phyloP scores from a whole-genome alignment of 148 eudicot genomes.

The Silene conica region DNA sequence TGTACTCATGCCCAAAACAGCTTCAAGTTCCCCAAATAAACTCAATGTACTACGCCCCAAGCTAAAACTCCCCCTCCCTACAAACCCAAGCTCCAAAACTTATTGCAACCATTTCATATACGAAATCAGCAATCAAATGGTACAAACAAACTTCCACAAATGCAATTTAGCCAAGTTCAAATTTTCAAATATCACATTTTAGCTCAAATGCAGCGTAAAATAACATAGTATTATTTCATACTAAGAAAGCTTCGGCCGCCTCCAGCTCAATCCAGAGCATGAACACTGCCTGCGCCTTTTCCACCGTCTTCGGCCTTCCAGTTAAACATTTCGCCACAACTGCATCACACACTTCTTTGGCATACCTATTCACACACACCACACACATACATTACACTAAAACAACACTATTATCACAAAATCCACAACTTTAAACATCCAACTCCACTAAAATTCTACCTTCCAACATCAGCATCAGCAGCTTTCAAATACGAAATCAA shows the following conservation, averaged over 20 bases:
- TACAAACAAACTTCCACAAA: neutral
- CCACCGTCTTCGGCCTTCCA: constrained; percentile 96
- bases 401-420: neutral
- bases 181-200: neutral
- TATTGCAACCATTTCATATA: neutral
- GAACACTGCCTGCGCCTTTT: constrained; percentile 82
- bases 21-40: neutral
- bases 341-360: constrained; percentile 91
- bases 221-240: constrained; percentile 25
- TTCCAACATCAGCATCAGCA: constrained; percentile 89
- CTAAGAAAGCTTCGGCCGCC: constrained; percentile 89
- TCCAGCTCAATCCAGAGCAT: constrained; percentile 98
- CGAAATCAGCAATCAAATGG: neutral
- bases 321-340: constrained; percentile 83
- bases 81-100: neutral
- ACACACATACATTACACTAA: constrained; percentile 11
- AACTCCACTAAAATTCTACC: constrained; percentile 36
- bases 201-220: constrained; percentile 1
- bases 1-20: neutral
- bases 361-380: constrained; percentile 45
- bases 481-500: constrained; percentile 76
- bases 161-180: neutral
- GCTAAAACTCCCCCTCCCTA: neutral
- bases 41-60: neutral
- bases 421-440: neutral